Evolutionary conservation across 129 eudicot species (phyloP).

Genomic region (Chrysanthemum seticuspe): DNA sequence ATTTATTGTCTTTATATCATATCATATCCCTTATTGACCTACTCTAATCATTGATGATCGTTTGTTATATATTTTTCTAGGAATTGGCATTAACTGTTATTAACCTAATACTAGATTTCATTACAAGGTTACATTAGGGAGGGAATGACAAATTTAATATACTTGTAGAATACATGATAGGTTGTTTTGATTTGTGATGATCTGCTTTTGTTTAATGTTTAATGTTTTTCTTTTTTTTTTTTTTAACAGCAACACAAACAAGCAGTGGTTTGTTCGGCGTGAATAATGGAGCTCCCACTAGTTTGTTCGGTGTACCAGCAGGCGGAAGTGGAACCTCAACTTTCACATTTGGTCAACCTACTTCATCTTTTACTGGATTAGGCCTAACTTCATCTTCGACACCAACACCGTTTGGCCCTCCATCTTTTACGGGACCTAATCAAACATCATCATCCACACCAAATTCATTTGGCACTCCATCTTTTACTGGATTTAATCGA

Average conservation of each 20-base stretch:
- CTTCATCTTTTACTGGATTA: too few relatives aligned
- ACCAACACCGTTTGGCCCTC: background rate
- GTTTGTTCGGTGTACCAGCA: background rate
- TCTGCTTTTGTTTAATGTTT: too few relatives aligned
- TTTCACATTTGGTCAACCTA: background rate
- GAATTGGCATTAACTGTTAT: too few relatives aligned
- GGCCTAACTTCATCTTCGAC: too few relatives aligned
- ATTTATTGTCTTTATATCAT: too few relatives aligned
- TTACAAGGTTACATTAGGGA: too few relatives aligned
- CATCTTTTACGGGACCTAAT: background rate
- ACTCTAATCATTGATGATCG: background rate
- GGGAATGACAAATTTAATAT: too few relatives aligned
- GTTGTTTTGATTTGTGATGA: background rate
- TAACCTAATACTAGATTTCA: too few relatives aligned
- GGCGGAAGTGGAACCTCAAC: background rate
- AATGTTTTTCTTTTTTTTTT: background rate
- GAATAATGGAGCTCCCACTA: background rate
- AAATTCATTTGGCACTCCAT: background rate
- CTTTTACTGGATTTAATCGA: too few relatives aligned
- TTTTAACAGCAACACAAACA: constrained; percentile 22
- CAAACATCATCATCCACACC: background rate
- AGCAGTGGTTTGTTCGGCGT: constrained; percentile 4
- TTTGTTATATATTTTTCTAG: background rate
- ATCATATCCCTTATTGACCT: background rate
- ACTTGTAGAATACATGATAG: too few relatives aligned